Base-by-base conservation (phyloP, 1,284 basidiomycete species). In the Limonomyces culmigenus region DNA sequence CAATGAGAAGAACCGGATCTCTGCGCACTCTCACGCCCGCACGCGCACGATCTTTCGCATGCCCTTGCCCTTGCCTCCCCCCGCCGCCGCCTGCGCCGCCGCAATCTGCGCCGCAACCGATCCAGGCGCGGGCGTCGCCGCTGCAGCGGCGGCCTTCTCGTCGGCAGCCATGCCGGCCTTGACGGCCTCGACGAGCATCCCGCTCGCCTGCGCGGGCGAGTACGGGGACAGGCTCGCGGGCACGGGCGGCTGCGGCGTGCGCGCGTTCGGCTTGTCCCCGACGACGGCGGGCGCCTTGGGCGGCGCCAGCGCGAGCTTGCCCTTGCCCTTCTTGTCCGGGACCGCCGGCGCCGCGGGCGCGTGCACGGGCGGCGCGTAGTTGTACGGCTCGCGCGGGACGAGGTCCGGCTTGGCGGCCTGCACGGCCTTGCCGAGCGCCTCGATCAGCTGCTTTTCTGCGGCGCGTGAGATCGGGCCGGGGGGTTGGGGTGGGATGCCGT, bases 381-480 rank as follows among this genome's bases (percentile, higher is more conserved):
- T 58, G 47, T 73, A 83, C 0, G 79, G 78, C n/a, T 70, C 64
- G 40, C 65, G 67, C 20, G 83, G 84, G 17, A 75, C 56, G 43
- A 68, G 70, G 40, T 77, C 72, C 0, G 83, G 78, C 52, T 87
- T 81, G 42, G 67, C 51, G 35, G 62, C 58, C 48, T 86, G 84
- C 41, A 92, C 78, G 47, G 83, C 74, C 39, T 67, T 58, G 14
- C 78, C 72, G 45, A 92, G 70, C 50, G 72, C 65, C 52, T 80
- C 75, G 39, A 88, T 65, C 2, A 93, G 63, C 45, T 85, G 75
- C 52, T 89, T 85, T 59, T 92, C 86, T 91, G 54, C 32, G 19
- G 27, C 19, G 35, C 16, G 13, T n/a, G 34, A 18, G 14, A 13
- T 25, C 16, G 34, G 6, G 38, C 31, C 37, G 18, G 30, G 39